Percentiles rank a stretch among this genome's conserved stretches.
Conservation (phyloP, 192 early-diverging fungal genomes). For the Podila epigama region DNA sequence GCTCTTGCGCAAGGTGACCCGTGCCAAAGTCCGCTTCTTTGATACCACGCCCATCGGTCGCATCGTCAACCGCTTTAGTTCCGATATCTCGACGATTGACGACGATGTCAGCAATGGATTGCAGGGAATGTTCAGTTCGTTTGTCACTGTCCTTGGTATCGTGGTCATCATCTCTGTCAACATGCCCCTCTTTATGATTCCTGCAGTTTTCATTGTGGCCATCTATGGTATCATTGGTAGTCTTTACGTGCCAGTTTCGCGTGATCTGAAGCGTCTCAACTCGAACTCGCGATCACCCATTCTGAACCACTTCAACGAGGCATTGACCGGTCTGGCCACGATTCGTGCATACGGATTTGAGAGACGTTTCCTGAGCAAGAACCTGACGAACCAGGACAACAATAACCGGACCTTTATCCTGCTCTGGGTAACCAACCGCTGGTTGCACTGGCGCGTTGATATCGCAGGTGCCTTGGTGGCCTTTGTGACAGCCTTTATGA, state of each 20-base stretch:
- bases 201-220: conserved; percentile 61
- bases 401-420: conserved; percentile 89
- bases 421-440: conserved; percentile 88
- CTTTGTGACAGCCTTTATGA: conserved; percentile 72
- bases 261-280: conserved; percentile 92
- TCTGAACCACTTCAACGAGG: conserved; percentile 85
- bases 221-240: conserved; percentile 71
- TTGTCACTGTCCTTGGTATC: conserved; percentile 62
- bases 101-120: conserved; percentile 59
- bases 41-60: conserved; percentile 88
- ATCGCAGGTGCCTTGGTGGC: conserved; percentile 78
- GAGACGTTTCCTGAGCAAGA: conserved; percentile 68
- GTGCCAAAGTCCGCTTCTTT: conserved; percentile 86
- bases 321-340: conserved; percentile 75
- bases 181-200: conserved; percentile 76
- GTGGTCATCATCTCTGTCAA: conserved; percentile 69
- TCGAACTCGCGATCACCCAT: conserved; percentile 78
- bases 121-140: conserved; percentile 57
- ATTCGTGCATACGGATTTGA: conserved; percentile 87
- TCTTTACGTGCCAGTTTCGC: conserved; percentile 78
- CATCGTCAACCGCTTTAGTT: conserved; percentile 85
- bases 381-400: conserved; percentile 67
- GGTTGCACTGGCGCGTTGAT: conserved; percentile 89
- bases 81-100: conserved; percentile 88
- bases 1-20: conserved; percentile 63